Conservation (phyloP, 805 yeast genomes). For the Lipomyces japonicus region DNA sequence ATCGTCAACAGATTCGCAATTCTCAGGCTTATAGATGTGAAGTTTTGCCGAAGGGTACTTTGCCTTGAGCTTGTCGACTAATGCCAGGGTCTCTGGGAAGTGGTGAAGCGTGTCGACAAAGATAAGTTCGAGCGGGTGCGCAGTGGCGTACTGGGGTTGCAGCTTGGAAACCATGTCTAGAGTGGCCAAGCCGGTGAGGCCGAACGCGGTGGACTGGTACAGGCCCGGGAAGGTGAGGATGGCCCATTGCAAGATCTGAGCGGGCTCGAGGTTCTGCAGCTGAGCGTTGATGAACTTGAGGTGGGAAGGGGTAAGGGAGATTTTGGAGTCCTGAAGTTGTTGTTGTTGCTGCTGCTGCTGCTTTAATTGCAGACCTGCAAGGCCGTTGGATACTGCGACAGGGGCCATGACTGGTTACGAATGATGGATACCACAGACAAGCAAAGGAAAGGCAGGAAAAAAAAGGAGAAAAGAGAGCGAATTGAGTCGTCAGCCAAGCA, state of each 20-base stretch:
- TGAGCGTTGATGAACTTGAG: conserved; percentile 62
- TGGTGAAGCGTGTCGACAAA: conserved; percentile 90
- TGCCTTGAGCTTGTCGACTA: conserved; percentile 55
- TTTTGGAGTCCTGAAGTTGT: conserved; percentile 10
- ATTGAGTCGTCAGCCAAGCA: background rate
- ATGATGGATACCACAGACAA: background rate
- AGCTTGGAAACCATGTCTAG: conserved; percentile 72
- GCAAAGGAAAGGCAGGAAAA: background rate
- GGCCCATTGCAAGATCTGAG: conserved; percentile 79
- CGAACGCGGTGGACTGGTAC: conserved; percentile 92
- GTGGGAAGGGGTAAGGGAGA: conserved; percentile 49
- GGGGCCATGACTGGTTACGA: conserved; percentile 14
- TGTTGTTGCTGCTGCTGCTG: background rate
- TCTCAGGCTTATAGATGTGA: conserved; percentile 66
- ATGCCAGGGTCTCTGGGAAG: conserved; percentile 85
- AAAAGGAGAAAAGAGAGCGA: background rate
- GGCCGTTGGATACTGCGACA: conserved; percentile 6
- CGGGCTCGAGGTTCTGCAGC: conserved; percentile 56
- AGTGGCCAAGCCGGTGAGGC: conserved; percentile 85
- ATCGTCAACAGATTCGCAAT: conserved; percentile 53
- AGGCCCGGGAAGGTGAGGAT: conserved; percentile 74
- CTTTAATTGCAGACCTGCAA: background rate
- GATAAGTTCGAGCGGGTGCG: conserved; percentile 61
- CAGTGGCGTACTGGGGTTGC: conserved; percentile 30
- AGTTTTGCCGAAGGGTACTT: conserved; percentile 55